Evolutionary conservation across 306 rosid genomes (phyloP).

Genomic region (Hippophae gyantsensis): DNA sequence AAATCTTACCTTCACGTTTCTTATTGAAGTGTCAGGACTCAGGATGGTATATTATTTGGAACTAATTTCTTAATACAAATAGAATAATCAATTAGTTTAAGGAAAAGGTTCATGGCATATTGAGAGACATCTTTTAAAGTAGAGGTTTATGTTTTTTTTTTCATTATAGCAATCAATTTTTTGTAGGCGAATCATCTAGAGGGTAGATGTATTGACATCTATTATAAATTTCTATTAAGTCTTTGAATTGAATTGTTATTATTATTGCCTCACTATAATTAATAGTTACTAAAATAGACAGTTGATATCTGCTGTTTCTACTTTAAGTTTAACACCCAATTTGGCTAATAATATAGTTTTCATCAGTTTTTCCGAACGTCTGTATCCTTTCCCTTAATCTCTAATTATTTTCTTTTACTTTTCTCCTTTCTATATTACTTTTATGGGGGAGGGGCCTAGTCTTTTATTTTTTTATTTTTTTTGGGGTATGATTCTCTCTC

Average conservation of each 20-base stretch:
- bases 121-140: background rate
- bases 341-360: too few relatives aligned
- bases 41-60: background rate
- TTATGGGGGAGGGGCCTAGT: too few relatives aligned
- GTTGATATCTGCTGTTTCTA: too few relatives aligned
- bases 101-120: background rate
- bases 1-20: background rate
- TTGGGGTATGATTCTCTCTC: too few relatives aligned
- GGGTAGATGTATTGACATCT: conserved; percentile 5
- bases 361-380: too few relatives aligned
- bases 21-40: background rate
- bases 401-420: too few relatives aligned
- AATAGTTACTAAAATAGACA: too few relatives aligned
- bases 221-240: background rate
- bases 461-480: too few relatives aligned
- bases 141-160: background rate
- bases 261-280: too few relatives aligned
- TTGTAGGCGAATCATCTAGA: background rate
- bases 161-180: background rate
- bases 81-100: background rate
- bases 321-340: too few relatives aligned
- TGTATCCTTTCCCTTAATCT: too few relatives aligned
- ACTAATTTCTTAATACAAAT: background rate
- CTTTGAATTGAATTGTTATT: conserved; percentile 4
- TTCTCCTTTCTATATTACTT: too few relatives aligned